Percentiles rank a stretch among this genome's conserved stretches.
phyloP scores from a whole-genome alignment of 495 filamentous ascomycete species.

The Halenospora varia region DNA sequence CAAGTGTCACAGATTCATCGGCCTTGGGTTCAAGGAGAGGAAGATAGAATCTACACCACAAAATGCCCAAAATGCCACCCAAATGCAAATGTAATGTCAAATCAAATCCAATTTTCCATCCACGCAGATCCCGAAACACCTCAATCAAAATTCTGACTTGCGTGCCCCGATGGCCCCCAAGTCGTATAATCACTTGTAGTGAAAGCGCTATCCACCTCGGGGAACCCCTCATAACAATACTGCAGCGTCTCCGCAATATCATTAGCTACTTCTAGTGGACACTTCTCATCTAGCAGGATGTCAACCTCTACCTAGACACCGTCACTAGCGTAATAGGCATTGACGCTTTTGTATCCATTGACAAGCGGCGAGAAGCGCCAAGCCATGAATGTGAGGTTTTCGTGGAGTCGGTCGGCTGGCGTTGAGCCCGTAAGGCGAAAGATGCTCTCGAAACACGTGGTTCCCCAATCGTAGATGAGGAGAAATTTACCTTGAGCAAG shows the following conservation, averaged over 20 bases:
- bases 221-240: slow-evolving; percentile 39
- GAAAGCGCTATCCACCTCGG: slow-evolving; percentile 45
- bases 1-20: too few species aligned
- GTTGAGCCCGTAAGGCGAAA: slow-evolving; percentile 38
- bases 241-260: slow-evolving; percentile 48
- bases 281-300: slow-evolving; percentile 39
- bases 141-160: slow-evolving; percentile 8
- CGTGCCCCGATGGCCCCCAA: slow-evolving; percentile 18
- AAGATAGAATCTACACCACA: too few species aligned
- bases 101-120: too few species aligned
- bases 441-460: slow-evolving; percentile 43
- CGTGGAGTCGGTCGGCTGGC: slow-evolving; percentile 26
- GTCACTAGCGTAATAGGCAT: slow-evolving; percentile 44
- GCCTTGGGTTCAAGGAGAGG: too few species aligned
- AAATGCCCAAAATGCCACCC: too few species aligned
- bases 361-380: slow-evolving; percentile 42
- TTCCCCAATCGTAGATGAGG: slow-evolving; percentile 46
- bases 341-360: slow-evolving; percentile 40
- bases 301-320: slow-evolving; percentile 47
- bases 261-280: slow-evolving; percentile 34
- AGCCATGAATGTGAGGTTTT: slow-evolving; percentile 43
- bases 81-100: too few species aligned
- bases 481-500: slow-evolving; percentile 41
- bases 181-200: slow-evolving; percentile 40
- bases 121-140: too few species aligned